Percentiles rank a stretch among this genome's conserved stretches.
These are phyloP conservation scores for Purpureocillium lavendulum DNA, from an alignment of 2,329 filamentous ascomycete species.

Conservation along the genomic window DNA sequence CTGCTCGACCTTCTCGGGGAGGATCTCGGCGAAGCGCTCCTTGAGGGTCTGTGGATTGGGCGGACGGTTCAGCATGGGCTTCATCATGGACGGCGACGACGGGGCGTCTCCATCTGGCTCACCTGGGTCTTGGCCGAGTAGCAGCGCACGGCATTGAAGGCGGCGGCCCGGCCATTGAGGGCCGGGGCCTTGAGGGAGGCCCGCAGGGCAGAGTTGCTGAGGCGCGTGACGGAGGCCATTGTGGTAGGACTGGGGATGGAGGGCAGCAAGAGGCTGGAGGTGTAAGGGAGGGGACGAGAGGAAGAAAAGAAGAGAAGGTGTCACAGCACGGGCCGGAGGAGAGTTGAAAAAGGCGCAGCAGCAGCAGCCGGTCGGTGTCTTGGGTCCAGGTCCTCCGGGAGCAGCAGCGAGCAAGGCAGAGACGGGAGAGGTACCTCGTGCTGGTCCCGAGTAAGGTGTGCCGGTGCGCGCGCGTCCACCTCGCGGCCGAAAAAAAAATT, in stretches of 20 bases:
- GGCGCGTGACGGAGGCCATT: constrained; percentile 80
- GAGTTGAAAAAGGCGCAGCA: constrained; percentile 25
- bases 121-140: constrained; percentile 93
- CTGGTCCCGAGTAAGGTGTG: too few species aligned
- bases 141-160: constrained; percentile 77
- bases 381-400: too few species aligned
- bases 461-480: too few species aligned
- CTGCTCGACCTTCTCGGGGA: constrained; percentile 96
- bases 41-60: constrained; percentile 66
- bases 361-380: not conserved
- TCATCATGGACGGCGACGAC: not conserved
- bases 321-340: constrained; percentile 15
- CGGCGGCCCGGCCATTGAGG: constrained; percentile 59
- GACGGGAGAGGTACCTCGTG: too few species aligned
- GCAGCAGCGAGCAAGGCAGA: too few species aligned
- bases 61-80: constrained; percentile 2
- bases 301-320: constrained; percentile 20
- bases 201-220: constrained; percentile 76
- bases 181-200: constrained; percentile 61
- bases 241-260: constrained; percentile 21
- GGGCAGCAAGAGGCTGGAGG: constrained; percentile 18
- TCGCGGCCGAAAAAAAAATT: constrained; percentile 9
- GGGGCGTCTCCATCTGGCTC: constrained; percentile 26
- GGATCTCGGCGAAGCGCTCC: constrained; percentile 93
- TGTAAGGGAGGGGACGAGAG: constrained; percentile 20